phyloP scores from a whole-genome alignment of 1,284 basidiomycete species.

The Apiotrichum siamense region DNA sequence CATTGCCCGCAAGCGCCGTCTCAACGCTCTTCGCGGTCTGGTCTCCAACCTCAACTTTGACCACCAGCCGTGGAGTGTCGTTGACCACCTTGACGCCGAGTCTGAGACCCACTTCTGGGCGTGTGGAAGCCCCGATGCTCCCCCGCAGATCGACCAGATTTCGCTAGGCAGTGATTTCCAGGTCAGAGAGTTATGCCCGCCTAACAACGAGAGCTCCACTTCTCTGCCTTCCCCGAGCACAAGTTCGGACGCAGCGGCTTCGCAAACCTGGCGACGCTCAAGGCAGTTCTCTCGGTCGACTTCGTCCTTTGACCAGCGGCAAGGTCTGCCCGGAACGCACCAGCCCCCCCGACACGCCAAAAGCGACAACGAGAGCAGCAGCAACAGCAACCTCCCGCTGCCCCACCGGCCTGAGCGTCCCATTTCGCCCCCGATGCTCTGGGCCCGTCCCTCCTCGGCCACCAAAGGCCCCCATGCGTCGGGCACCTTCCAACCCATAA shows the following conservation, averaged over 20 bases:
- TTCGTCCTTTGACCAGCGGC: slow-evolving; percentile 7
- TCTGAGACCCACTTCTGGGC: slow-evolving; percentile 16
- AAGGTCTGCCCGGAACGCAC: too few species aligned
- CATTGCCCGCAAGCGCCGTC: slow-evolving; percentile 22
- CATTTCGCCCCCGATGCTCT: slow-evolving; percentile 6
- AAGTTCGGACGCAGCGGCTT: not conserved
- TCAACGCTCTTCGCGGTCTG: slow-evolving; percentile 35
- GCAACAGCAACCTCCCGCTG: not conserved
- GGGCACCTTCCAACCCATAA: not conserved
- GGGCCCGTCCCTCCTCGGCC: slow-evolving; percentile 1
- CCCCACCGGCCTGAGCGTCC: slow-evolving; percentile 3
- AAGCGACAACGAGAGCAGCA: not conserved
- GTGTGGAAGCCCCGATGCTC: not conserved
- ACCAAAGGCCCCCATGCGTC: not conserved
- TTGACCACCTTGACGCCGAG: slow-evolving; percentile 6
- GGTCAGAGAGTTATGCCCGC: not conserved
- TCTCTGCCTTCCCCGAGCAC: slow-evolving; percentile 2
- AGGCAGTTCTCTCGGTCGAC: slow-evolving; percentile 8
- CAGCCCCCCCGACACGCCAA: not conserved
- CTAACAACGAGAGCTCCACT: slow-evolving; percentile 1
- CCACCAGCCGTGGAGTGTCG: slow-evolving; percentile 35
- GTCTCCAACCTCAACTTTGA: slow-evolving; percentile 41
- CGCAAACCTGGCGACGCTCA: not conserved
- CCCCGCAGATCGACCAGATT: slow-evolving; percentile 10
- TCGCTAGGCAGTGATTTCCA: slow-evolving; percentile 13